A percentile compares a stretch with the other conserved stretches of the same genome.
Conservation (phyloP, 2,329 filamentous ascomycete genomes). For the Lasiodiplodia theobromae region DNA sequence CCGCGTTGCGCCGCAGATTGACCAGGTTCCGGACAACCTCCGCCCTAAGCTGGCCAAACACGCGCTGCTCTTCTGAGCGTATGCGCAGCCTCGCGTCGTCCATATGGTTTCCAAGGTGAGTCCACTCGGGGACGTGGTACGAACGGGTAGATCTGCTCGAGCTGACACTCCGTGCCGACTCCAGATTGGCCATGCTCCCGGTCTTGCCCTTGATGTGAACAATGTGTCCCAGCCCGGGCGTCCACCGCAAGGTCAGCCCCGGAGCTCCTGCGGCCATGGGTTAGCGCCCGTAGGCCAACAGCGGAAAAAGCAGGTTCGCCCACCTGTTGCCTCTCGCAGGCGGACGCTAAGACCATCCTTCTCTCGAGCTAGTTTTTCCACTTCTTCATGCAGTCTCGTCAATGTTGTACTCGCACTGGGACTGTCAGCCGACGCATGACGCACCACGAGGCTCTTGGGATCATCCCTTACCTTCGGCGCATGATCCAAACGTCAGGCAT, state of each 20-base stretch:
- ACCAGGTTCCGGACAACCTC: constrained; percentile 82
- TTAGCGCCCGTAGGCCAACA: constrained; percentile 32
- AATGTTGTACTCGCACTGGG: constrained; percentile 70
- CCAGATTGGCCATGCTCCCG: constrained; percentile 53
- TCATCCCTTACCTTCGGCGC: constrained; percentile 52
- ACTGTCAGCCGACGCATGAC: constrained; percentile 27
- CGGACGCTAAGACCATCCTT: constrained; percentile 67
- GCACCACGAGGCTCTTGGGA: constrained; percentile 24
- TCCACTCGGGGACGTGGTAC: constrained; percentile 87
- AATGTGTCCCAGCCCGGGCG: constrained; percentile 84
- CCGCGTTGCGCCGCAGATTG: constrained; percentile 84
- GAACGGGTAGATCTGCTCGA: constrained; percentile 85
- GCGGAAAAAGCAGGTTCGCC: background rate
- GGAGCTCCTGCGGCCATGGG: constrained; percentile 52
- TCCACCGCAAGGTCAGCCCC: constrained; percentile 82
- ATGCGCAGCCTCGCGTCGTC: constrained; percentile 82
- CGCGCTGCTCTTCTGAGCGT: constrained; percentile 79
- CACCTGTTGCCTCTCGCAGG: constrained; percentile 66
- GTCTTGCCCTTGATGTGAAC: constrained; percentile 90
- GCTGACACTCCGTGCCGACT: constrained; percentile 65
- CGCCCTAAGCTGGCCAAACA: constrained; percentile 77
- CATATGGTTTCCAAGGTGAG: constrained; percentile 76
- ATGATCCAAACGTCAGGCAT: constrained; percentile 68
- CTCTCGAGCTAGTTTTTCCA: constrained; percentile 66
- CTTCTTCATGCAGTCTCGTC: constrained; percentile 69